A percentile compares a stretch with the other conserved stretches of the same genome.
Conservation (phyloP, 2,329 filamentous ascomycete species). For the Huntiella moniliformis region DNA sequence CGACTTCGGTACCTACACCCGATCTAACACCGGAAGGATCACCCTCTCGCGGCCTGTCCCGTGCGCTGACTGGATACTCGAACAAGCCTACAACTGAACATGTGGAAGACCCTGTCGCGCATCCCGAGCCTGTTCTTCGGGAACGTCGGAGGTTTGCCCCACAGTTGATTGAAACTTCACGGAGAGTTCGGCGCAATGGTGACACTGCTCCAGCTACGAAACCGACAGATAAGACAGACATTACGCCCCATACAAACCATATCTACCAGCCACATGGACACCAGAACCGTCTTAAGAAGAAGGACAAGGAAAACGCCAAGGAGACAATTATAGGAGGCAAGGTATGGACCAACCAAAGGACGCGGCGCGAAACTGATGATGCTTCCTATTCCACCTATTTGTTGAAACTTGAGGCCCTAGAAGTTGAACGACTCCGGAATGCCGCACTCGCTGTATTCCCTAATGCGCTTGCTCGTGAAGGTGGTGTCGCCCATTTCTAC, state of each 20-base stretch:
- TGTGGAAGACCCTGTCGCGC: slow-evolving; percentile 1
- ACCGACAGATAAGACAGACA: slow-evolving; percentile 54
- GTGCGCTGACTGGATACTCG: slow-evolving; percentile 23
- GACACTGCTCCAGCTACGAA: slow-evolving; percentile 43
- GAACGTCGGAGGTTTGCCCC: slow-evolving; percentile 44
- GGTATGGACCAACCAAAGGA: slow-evolving; percentile 6
- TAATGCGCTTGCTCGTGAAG: slow-evolving; percentile 49
- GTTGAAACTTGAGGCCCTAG: slow-evolving; percentile 59
- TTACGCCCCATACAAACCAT: slow-evolving; percentile 43
- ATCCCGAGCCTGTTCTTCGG: background rate
- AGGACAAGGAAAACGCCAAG: slow-evolving; percentile 1
- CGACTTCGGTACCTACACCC: slow-evolving; percentile 17
- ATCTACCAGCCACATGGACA: slow-evolving; percentile 27
- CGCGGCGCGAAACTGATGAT: slow-evolving; percentile 52
- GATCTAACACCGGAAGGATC: slow-evolving; percentile 37
- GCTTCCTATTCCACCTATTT: slow-evolving; percentile 60
- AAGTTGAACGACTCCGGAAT: slow-evolving; percentile 62
- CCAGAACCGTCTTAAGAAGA: slow-evolving; percentile 7
- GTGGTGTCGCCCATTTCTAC: slow-evolving; percentile 52
- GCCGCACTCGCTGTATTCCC: slow-evolving; percentile 50
- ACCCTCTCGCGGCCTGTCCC: slow-evolving; percentile 19
- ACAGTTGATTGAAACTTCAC: slow-evolving; percentile 64
- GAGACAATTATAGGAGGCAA: slow-evolving; percentile 1
- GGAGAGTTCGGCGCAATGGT: slow-evolving; percentile 47
- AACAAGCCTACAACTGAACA: slow-evolving; percentile 1